Conservation (phyloP, 202 grass and related monocot species). For the Zoysia matrella region DNA sequence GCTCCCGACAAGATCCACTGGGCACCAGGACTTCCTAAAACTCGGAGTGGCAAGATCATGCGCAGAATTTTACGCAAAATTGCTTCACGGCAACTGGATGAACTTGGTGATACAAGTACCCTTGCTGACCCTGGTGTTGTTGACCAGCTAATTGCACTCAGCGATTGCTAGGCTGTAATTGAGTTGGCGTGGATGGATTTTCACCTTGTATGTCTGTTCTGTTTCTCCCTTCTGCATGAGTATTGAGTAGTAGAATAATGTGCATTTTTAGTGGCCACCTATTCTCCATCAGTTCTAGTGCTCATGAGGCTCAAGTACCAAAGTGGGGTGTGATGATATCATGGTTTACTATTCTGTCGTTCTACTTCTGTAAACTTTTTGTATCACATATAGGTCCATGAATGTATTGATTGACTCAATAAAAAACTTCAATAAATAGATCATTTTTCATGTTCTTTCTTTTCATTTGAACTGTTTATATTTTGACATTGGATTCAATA, state of each 20-base stretch:
- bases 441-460: neutral
- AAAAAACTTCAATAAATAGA: slow-evolving; percentile 38
- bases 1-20: slow-evolving; percentile 98
- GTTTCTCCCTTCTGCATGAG: slow-evolving; percentile 10
- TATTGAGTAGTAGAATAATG: slow-evolving; percentile 25
- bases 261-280: slow-evolving; percentile 21
- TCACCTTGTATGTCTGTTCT: neutral
- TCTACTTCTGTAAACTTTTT: slow-evolving; percentile 27
- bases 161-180: slow-evolving; percentile 56
- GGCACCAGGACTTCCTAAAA: slow-evolving; percentile 95
- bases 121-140: slow-evolving; percentile 57
- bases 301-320: slow-evolving; percentile 8
- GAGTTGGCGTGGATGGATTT: neutral
- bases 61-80: slow-evolving; percentile 92
- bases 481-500: neutral
- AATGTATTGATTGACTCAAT: slow-evolving; percentile 38
- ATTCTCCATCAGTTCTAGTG: slow-evolving; percentile 3
- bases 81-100: slow-evolving; percentile 77
- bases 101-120: slow-evolving; percentile 95
- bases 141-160: no score
- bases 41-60: slow-evolving; percentile 99
- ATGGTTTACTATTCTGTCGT: neutral
- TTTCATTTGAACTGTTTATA: neutral
- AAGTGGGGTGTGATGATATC: slow-evolving; percentile 25
- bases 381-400: slow-evolving; percentile 22